Evolutionary conservation across 2,329 filamentous ascomycete genomes (phyloP).

Genomic region (Calonectria pteridis): DNA sequence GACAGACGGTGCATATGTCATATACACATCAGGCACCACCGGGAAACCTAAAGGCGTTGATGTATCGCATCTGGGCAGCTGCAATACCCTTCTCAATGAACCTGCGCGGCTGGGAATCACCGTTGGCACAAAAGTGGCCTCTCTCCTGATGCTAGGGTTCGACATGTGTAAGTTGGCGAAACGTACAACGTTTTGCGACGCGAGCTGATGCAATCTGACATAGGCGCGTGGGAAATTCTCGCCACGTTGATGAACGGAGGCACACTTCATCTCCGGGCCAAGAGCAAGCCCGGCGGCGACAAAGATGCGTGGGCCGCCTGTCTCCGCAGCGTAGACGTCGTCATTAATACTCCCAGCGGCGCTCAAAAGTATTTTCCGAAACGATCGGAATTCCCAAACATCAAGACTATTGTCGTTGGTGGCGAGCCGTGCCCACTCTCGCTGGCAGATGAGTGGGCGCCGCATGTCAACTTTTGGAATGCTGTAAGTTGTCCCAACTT

Average conservation of each 20-base stretch:
- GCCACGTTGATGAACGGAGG: not conserved
- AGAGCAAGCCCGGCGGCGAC: not conserved
- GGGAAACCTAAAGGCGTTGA: not conserved
- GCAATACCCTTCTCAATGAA: not conserved
- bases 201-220: not conserved
- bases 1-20: not conserved
- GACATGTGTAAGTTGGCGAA: not conserved
- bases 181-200: not conserved
- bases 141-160: not conserved
- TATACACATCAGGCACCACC: not conserved
- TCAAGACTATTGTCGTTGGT: not conserved
- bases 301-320: not conserved
- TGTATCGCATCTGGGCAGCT: not conserved
- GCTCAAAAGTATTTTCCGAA: not conserved
- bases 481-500: not conserved
- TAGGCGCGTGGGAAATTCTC: not conserved
- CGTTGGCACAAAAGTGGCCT: not conserved
- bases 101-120: not conserved
- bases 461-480: not conserved
- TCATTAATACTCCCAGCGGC: not conserved
- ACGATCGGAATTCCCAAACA: not conserved
- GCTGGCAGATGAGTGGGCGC: not conserved
- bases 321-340: not conserved
- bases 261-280: not conserved
- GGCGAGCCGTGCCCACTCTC: not conserved